A percentile compares a stretch with the other conserved stretches of the same genome.
Evolutionary conservation across 1,139 yeast genomes (phyloP).

Genomic region (Suhomyces chickasaworum): DNA sequence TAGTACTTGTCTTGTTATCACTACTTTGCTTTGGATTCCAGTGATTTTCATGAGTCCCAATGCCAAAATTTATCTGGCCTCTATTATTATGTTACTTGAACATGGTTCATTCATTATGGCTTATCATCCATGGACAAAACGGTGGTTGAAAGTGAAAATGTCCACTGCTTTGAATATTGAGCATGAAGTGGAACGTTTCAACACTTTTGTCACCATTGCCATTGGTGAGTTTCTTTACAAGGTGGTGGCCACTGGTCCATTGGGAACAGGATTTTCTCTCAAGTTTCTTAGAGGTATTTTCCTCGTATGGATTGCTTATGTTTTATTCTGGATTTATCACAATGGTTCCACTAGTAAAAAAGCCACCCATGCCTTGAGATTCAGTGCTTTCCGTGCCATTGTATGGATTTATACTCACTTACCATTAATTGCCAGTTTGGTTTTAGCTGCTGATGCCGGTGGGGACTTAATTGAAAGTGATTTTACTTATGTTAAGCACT

Average conservation of each 20-base stretch:
- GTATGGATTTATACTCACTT: constrained; percentile 53
- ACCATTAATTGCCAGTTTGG: constrained; percentile 53
- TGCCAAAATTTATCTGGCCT: constrained; percentile 51
- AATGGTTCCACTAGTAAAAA: constrained; percentile 53
- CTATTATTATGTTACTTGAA: constrained; percentile 47
- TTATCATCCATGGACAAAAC: constrained; percentile 54
- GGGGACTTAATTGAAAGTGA: constrained; percentile 43
- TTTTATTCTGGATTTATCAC: constrained; percentile 55
- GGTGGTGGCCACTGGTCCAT: constrained; percentile 53
- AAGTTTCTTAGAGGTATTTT: constrained; percentile 53
- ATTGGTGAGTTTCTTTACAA: constrained; percentile 65
- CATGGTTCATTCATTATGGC: constrained; percentile 31
- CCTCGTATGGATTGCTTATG: constrained; percentile 52
- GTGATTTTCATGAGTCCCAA: constrained; percentile 48
- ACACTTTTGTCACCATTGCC: constrained; percentile 63
- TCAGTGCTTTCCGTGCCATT: constrained; percentile 49
- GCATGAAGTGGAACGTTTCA: constrained; percentile 65
- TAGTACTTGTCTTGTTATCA: constrained; percentile 31
- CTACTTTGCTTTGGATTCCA: constrained; percentile 48
- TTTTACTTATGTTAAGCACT: constrained; percentile 3
- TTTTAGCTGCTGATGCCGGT: constrained; percentile 65
- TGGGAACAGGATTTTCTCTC: constrained; percentile 49
- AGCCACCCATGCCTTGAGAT: constrained; percentile 59
- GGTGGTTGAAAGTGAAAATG: constrained; percentile 39
- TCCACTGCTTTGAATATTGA: constrained; percentile 68